Evolutionary conservation across 148 eudicot genomes (phyloP).

Genomic region (Linanthus parryae): DNA sequence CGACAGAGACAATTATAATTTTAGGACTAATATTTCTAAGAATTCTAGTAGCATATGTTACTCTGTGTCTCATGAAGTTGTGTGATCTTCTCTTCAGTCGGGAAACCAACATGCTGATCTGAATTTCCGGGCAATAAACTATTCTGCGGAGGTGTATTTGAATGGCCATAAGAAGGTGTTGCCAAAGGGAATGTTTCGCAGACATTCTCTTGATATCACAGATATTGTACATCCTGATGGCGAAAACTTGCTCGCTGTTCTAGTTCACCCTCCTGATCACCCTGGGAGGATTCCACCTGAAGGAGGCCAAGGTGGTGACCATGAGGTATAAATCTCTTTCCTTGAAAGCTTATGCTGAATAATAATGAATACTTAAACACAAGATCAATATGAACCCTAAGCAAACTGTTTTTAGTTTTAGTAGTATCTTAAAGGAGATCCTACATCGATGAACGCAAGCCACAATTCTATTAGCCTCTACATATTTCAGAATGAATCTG

Average conservation of each 20-base stretch:
- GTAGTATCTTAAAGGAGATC: too few species aligned
- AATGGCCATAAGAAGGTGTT: constrained; percentile 80
- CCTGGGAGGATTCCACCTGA: constrained; percentile 82
- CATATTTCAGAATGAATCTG: too few species aligned
- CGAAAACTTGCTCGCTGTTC: constrained; percentile 80
- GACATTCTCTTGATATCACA: constrained; percentile 82
- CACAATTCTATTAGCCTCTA: too few species aligned
- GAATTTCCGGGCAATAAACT: constrained; percentile 89
- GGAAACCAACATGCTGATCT: constrained; percentile 72
- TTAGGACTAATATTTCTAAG: too few species aligned
- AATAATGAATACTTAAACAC: too few species aligned
- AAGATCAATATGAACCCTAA: too few species aligned
- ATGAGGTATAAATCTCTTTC: constrained; percentile 45
- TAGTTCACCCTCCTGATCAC: constrained; percentile 97
- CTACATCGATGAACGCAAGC: too few species aligned
- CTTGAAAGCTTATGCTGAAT: too few species aligned
- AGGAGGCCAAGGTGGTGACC: constrained; percentile 99
- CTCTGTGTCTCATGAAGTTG: too few species aligned
- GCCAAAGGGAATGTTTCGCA: constrained; percentile 94
- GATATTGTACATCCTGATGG: constrained; percentile 64
- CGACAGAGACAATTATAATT: too few species aligned
- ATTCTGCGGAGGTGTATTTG: constrained; percentile 83
- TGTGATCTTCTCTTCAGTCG: constrained; percentile 29
- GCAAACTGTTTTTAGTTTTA: too few species aligned
- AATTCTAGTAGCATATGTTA: too few species aligned